phyloP scores from a whole-genome alignment of 1,139 yeast genomes.

The Debaryomyces nepalensis region DNA sequence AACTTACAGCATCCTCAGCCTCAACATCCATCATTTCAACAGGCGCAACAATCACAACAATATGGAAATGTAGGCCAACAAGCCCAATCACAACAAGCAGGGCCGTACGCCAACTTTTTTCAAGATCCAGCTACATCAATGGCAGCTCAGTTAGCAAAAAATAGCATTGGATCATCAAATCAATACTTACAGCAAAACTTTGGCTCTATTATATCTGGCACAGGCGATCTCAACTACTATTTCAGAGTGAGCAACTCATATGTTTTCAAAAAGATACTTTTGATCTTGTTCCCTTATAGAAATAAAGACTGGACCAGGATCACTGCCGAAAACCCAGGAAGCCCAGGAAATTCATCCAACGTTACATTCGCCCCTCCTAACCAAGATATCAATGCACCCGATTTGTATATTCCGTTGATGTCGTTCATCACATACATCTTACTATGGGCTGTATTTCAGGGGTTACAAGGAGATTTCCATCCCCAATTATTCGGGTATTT shows the following conservation, averaged over 20 bases:
- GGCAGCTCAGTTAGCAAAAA: constrained; percentile 88
- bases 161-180: constrained; percentile 73
- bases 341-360: constrained; percentile 27
- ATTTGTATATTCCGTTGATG: constrained; percentile 93
- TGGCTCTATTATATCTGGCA: constrained; percentile 55
- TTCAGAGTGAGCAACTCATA: constrained; percentile 91
- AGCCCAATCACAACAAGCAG: constrained; percentile 15
- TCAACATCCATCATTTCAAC: constrained; percentile 38
- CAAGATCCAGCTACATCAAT: constrained; percentile 82
- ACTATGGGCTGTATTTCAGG: constrained; percentile 83
- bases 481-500: constrained; percentile 91
- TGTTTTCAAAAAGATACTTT: constrained; percentile 71
- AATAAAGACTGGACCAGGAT: constrained; percentile 79
- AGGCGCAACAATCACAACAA: constrained; percentile 23
- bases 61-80: constrained; percentile 12
- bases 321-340: constrained; percentile 27
- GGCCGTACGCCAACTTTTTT: constrained; percentile 48
- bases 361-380: constrained; percentile 72
- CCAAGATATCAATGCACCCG: constrained; percentile 93
- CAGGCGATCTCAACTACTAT: constrained; percentile 71
- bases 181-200: constrained; percentile 76
- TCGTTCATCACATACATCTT: constrained; percentile 87
- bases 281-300: constrained; percentile 84
- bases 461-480: constrained; percentile 87
- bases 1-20: constrained; percentile 43